Base-by-base conservation (phyloP, 2,329 filamentous ascomycete species). In the Nemania sp. region DNA sequence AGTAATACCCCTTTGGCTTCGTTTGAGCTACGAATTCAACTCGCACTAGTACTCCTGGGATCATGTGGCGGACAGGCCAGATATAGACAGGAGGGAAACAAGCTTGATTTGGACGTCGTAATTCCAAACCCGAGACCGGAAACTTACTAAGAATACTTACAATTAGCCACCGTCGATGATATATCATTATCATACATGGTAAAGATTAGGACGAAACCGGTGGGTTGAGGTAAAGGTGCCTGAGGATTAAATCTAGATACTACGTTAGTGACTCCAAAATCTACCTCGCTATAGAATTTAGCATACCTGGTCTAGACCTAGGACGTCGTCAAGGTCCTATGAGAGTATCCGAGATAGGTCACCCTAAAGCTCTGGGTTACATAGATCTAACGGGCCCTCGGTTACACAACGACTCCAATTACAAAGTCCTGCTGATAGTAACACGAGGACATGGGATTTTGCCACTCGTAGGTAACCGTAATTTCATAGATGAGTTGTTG, bases 351-450 rank as follows among this genome's bases (percentile, higher is more conserved):
- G 35, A 38, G 41, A 41, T 35, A 7, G 43, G 60, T 8, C 27
- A 11, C n/a, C 60, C 5, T 18, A 26, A 27, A 24, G 15, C 35
- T 32, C 26, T 20, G 35, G 13, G 27, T 53, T n/a, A 5, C 4
- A 18, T n/a, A 13, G 11, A 49, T 11, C 3, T 10, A 18, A 10
- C 6, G n/a, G 11, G 24, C 5, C 6, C 18, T 49, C 13, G 13
- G 53, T 56, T 47, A 35, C 20, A 29, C 41, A 38, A 7, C 10
- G 11, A 47, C 3, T 2, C 10, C 22, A 7, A 58, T 18, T 64
- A 26, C 32, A 55, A 43, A 58, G 54, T 58, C 45, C 45, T 62
- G n/a, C n/a, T n/a, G n/a, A n/a, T n/a, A 49, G 24, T 41, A 45
- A 54, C 41, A 41, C 29, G 8, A 51, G 32, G 29, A 38, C 32